Evolutionary conservation across 257 asterid species (phyloP).

Genomic region (Gardenia jasminoides): DNA sequence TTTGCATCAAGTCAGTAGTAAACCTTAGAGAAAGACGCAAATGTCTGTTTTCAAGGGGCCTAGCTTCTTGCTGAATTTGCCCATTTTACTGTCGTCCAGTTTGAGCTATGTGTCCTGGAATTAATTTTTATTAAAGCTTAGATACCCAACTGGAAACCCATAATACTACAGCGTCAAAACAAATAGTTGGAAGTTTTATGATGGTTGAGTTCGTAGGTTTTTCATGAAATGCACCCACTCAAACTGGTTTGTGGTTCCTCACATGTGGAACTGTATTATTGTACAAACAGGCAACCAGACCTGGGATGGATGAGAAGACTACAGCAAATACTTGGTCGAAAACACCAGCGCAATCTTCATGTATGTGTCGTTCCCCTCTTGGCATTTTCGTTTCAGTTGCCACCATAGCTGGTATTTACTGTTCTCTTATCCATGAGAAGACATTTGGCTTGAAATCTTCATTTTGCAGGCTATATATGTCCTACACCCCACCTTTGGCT

Average conservation of each 20-base stretch:
- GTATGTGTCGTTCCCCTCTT: constrained; percentile 37
- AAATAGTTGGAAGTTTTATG: background rate
- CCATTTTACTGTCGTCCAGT: background rate
- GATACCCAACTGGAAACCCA: background rate
- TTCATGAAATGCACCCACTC: background rate
- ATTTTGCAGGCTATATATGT: constrained; percentile 73
- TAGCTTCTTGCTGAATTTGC: background rate
- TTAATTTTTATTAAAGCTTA: background rate
- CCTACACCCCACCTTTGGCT: constrained; percentile 92
- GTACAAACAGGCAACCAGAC: constrained; percentile 85
- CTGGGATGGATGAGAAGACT: constrained; percentile 92
- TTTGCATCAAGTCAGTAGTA: background rate
- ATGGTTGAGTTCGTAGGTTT: background rate
- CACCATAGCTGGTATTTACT: background rate
- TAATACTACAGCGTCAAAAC: background rate
- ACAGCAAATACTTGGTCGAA: constrained; percentile 94
- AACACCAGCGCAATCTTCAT: constrained; percentile 93
- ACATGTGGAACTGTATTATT: constrained; percentile 4
- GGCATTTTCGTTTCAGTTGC: background rate
- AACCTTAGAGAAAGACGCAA: background rate
- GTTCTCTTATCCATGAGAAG: background rate
- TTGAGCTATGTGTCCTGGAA: background rate
- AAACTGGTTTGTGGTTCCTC: background rate
- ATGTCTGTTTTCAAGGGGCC: background rate
- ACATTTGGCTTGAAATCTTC: constrained; percentile 2